phyloP scores from a whole-genome alignment of 1,139 yeast genomes.

The Blastobotrys arbuscula region DNA sequence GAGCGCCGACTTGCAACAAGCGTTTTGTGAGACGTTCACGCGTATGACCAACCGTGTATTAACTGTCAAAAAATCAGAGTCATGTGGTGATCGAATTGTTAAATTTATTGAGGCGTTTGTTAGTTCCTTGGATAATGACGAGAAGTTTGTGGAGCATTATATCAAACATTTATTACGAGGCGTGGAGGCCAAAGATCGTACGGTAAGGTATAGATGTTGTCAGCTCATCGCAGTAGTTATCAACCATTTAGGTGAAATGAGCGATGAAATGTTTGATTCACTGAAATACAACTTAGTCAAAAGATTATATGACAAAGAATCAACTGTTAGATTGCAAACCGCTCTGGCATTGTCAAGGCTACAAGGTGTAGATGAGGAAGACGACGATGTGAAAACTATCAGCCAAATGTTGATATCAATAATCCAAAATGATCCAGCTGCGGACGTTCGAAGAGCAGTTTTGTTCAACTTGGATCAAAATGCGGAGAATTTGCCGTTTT shows the following conservation, averaged over 20 bases:
- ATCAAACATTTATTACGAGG: slow-evolving; percentile 69
- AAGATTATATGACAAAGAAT: slow-evolving; percentile 73
- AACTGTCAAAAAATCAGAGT: slow-evolving; percentile 64
- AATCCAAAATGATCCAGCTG: slow-evolving; percentile 70
- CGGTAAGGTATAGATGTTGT: slow-evolving; percentile 74
- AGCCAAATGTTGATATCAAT: slow-evolving; percentile 47
- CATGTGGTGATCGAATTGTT: slow-evolving; percentile 70
- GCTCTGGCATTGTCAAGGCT: slow-evolving; percentile 74
- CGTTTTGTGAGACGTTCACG: slow-evolving; percentile 56
- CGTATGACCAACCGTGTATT: slow-evolving; percentile 59
- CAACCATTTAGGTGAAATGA: slow-evolving; percentile 69
- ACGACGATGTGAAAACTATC: slow-evolving; percentile 36
- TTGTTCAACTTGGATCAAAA: slow-evolving; percentile 61
- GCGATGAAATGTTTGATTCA: slow-evolving; percentile 61
- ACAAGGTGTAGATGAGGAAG: slow-evolving; percentile 51
- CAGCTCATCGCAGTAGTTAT: slow-evolving; percentile 73
- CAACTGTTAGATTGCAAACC: slow-evolving; percentile 74
- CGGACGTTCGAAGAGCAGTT: slow-evolving; percentile 88
- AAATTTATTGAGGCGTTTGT: slow-evolving; percentile 69
- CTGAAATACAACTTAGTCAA: slow-evolving; percentile 56
- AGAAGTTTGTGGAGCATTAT: slow-evolving; percentile 54
- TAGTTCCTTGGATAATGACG: slow-evolving; percentile 40
- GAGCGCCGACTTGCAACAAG: slow-evolving; percentile 47
- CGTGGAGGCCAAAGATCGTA: slow-evolving; percentile 65
- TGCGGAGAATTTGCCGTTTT: slow-evolving; percentile 47